Conservation (phyloP, 2,329 filamentous ascomycete genomes). For the Paecilomyces dactylethromorphus region DNA sequence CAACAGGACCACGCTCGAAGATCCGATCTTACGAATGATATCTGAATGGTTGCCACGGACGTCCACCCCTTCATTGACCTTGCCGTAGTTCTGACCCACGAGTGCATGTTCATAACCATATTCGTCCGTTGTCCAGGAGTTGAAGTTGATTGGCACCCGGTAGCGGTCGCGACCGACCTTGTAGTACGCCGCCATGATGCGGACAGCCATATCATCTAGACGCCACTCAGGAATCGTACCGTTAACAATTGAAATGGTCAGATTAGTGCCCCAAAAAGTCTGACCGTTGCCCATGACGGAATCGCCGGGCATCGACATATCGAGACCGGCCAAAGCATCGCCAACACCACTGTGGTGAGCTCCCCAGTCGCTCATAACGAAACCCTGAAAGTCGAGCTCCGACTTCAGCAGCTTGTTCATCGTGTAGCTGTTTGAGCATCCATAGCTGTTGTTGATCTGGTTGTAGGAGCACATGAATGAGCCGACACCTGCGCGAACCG, state of each 20-base stretch:
- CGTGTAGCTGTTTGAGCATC: constrained; percentile 57
- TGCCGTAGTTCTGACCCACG: constrained; percentile 54
- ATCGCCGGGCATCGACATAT: constrained; percentile 84
- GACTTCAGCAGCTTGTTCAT: constrained; percentile 60
- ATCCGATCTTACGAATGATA: constrained; percentile 69
- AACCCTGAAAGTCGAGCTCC: constrained; percentile 71
- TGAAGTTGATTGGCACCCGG: constrained; percentile 66
- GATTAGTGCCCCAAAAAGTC: constrained; percentile 77
- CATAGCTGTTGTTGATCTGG: constrained; percentile 62
- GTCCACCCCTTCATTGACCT: constrained; percentile 76
- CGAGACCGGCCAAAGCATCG: constrained; percentile 61
- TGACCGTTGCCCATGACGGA: constrained; percentile 65
- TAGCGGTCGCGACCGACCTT: constrained; percentile 52
- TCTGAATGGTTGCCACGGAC: constrained; percentile 69
- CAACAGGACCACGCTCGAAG: constrained; percentile 77
- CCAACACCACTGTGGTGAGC: constrained; percentile 67
- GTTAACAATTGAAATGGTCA: constrained; percentile 82
- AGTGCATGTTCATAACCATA: constrained; percentile 62
- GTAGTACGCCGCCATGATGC: constrained; percentile 64
- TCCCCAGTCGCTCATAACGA: constrained; percentile 66
- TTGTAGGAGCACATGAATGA: constrained; percentile 70
- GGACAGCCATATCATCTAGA: constrained; percentile 84
- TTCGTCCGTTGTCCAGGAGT: constrained; percentile 76
- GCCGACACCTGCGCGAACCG: constrained; percentile 57
- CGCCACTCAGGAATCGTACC: constrained; percentile 83